A percentile compares a stretch with the other conserved stretches of the same genome.
These are phyloP conservation scores for Fulvia fulva DNA, from an alignment of 2,329 filamentous ascomycete species.

Conservation along the genomic window DNA sequence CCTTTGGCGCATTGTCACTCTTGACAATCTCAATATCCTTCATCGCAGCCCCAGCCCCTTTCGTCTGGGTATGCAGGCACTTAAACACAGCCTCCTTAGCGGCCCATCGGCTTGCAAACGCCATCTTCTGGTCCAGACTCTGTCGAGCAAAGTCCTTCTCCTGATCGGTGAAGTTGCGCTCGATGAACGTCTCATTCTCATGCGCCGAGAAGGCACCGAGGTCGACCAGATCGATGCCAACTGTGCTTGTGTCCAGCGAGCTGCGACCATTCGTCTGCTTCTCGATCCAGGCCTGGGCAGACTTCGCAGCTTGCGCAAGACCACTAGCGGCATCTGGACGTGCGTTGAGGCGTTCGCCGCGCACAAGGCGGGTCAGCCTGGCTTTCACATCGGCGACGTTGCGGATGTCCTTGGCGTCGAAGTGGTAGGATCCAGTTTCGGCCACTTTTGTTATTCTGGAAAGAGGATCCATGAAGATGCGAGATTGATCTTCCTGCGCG, in stretches of 20 bases:
- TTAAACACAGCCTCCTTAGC: conserved; percentile 98
- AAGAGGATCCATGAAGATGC: background rate
- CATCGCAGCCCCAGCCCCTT: conserved; percentile 80
- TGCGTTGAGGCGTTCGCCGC: background rate
- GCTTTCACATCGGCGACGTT: background rate
- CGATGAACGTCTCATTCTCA: conserved; percentile 83
- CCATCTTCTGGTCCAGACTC: conserved; percentile 74
- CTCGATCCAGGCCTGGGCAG: background rate
- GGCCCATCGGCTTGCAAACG: conserved; percentile 89
- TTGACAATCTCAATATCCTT: conserved; percentile 88
- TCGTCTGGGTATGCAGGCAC: conserved; percentile 77
- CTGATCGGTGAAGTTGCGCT: conserved; percentile 81
- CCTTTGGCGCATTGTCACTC: conserved; percentile 74
- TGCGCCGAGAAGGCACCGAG: conserved; percentile 82
- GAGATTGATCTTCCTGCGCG: background rate
- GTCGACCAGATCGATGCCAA: conserved; percentile 88
- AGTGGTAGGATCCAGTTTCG: background rate
- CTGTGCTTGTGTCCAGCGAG: conserved; percentile 23
- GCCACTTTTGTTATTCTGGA: background rate
- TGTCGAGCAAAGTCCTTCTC: conserved; percentile 81
- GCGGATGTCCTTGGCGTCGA: background rate
- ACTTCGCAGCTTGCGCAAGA: background rate
- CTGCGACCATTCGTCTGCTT: background rate
- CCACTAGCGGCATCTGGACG: background rate
- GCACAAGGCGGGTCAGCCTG: background rate